Base-by-base conservation (phyloP, 1,284 basidiomycete genomes). In the Hortiboletus rubellus region DNA sequence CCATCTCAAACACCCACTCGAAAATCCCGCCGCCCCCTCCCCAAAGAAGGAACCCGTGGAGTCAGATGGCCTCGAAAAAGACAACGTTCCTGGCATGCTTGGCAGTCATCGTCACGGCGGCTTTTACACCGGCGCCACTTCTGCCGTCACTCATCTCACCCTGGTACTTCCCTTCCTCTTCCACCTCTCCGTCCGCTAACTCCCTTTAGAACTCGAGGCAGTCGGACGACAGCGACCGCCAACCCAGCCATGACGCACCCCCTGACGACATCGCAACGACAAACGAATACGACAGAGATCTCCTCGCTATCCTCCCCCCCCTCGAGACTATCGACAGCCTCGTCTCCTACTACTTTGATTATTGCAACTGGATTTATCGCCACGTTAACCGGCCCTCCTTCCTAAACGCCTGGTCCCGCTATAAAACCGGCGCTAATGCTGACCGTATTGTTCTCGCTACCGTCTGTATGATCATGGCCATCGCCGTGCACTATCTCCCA, bases 321-420 rank as follows among this genome's bases (percentile, higher is more conserved):
- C 72, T 85, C 50, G 80, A 85, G 47, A 75, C 84, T 51, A 85
- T 90, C 63, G 90, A 92, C 66, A 82, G 79, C 33, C 82, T 92
- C 50, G 79, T 92, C 66, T 74, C 74, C 50, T 87, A 85, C 72
- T 92, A 92, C 72, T 91, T 91, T 63, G 86, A 89, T 63, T 89
- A 88, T 66, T 91, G 89, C 78, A 91, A 88, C 70, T 92, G 89
- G 90, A 83, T 91, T 54, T 89, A 91, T 71, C 82, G 87, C 38
- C 85, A 89, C 68, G 81, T 92, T 57, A 86, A 90, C 70, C 79
- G 85, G 54, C 55, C 72, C 3, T 74, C 83, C 7, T 88, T 92
- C 66, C 72, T 75, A 14, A 72, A 77, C 14, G 82, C 84, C 24
- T 92, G 89, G 90, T 76, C 80, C 33, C 82, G 83, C 30, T 92